Percentiles rank a stretch among this genome's conserved stretches.
phyloP scores from a whole-genome alignment of 2,329 filamentous ascomycete species.

The Pseudofabraea citricarpa region DNA sequence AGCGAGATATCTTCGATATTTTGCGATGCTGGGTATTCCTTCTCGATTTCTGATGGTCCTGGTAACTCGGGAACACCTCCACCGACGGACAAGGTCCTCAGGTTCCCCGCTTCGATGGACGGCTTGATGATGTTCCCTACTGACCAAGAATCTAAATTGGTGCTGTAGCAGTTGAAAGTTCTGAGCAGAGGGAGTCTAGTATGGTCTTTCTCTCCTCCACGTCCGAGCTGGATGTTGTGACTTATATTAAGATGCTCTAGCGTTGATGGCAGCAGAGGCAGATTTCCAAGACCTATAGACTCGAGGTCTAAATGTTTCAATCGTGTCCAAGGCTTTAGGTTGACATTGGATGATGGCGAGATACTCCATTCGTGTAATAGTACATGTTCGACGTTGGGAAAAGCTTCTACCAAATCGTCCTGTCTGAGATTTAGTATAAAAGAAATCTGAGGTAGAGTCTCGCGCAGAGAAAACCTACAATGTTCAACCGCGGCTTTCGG shows the following conservation, averaged over 20 bases:
- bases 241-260: constrained; percentile 20
- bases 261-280: constrained; percentile 21
- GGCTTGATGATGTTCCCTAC: constrained; percentile 12
- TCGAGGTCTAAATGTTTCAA: constrained; percentile 21
- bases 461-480: no score
- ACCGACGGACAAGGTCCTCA: constrained; percentile 20
- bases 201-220: constrained; percentile 1
- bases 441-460: neutral
- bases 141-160: constrained; percentile 6
- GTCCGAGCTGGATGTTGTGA: constrained; percentile 7
- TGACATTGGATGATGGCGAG: neutral
- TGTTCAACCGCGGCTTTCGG: neutral
- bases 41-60: constrained; percentile 1
- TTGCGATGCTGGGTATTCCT: constrained; percentile 18
- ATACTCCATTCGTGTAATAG: constrained; percentile 14
- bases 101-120: constrained; percentile 16
- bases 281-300: constrained; percentile 6
- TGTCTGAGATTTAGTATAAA: constrained; percentile 4
- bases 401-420: constrained; percentile 12
- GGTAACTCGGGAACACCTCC: constrained; percentile 5
- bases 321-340: constrained; percentile 11
- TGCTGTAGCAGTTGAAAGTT: constrained; percentile 18
- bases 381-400: constrained; percentile 14
- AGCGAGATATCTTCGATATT: constrained; percentile 20
- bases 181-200: constrained; percentile 20